These are phyloP conservation scores for Hypericum androsaemum DNA, from an alignment of 345 rosid genomes.

Conservation along the genomic window DNA sequence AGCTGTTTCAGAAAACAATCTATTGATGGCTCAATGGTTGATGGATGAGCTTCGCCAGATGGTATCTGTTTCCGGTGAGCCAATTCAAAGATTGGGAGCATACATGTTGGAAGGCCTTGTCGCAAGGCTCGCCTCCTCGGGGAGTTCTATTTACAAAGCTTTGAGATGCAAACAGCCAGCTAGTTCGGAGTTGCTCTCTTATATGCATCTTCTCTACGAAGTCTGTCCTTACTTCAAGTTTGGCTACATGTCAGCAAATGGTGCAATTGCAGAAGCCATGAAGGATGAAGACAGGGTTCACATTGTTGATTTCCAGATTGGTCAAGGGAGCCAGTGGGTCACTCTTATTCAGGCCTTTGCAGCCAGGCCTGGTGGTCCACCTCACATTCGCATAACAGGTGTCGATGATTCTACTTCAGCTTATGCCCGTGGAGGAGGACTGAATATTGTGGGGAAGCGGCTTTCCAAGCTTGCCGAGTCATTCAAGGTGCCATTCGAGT, in stretches of 20 bases:
- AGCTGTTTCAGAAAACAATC: constrained; percentile 69
- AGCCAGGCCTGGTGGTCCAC: constrained; percentile 84
- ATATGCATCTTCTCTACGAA: constrained; percentile 70
- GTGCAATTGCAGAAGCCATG: constrained; percentile 96
- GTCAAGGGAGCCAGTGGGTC: constrained; percentile 86
- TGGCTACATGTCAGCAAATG: constrained; percentile 93
- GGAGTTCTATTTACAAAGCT: constrained; percentile 66
- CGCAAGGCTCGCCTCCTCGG: constrained; percentile 70
- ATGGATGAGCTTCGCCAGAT: constrained; percentile 58
- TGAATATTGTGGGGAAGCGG: constrained; percentile 51
- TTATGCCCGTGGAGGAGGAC: constrained; percentile 77
- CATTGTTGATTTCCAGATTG: constrained; percentile 83
- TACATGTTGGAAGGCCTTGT: constrained; percentile 90
- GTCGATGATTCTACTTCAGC: constrained; percentile 68
- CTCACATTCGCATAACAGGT: constrained; percentile 70
- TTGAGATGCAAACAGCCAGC: constrained; percentile 65
- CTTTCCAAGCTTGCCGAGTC: constrained; percentile 50
- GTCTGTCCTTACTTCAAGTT: constrained; percentile 90
- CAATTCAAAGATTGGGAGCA: constrained; percentile 90
- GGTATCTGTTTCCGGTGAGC: constrained; percentile 94
- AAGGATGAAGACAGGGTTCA: constrained; percentile 72
- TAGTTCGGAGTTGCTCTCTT: constrained; percentile 57
- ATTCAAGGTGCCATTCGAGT: constrained; percentile 75
- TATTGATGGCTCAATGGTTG: constrained; percentile 50
- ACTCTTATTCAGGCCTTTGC: constrained; percentile 90